A percentile compares a stretch with the other conserved stretches of the same genome.
Evolutionary conservation across 768 basidiomycete species (phyloP).

Genomic region (Tylopilus intermedius): DNA sequence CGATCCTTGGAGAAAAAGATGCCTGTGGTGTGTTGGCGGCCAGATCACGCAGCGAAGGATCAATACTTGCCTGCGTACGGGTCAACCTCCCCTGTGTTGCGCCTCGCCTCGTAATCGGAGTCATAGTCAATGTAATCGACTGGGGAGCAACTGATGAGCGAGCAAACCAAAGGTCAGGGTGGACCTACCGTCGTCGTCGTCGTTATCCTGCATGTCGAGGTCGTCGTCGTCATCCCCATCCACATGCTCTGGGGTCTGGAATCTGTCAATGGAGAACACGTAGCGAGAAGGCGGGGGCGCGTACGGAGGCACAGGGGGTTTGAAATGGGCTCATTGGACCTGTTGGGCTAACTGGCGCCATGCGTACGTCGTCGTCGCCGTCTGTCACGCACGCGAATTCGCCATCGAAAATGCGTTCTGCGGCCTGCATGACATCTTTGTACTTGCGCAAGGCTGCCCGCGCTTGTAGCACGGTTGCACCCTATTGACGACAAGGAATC

Average conservation of each 20-base stretch:
- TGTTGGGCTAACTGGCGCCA: slow-evolving; percentile 30
- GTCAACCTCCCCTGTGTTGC: slow-evolving; percentile 59
- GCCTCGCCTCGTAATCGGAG: slow-evolving; percentile 61
- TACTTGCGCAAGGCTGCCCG: slow-evolving; percentile 74
- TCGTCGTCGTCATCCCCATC: slow-evolving; percentile 49
- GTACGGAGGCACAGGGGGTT: slow-evolving; percentile 23
- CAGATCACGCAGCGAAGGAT: neutral
- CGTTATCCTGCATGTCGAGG: slow-evolving; percentile 42
- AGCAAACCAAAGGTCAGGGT: neutral
- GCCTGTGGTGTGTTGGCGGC: slow-evolving; percentile 39
- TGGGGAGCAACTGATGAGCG: slow-evolving; percentile 17
- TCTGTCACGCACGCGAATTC: slow-evolving; percentile 70
- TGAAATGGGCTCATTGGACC: slow-evolving; percentile 27
- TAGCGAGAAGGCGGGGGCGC: neutral
- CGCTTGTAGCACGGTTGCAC: slow-evolving; percentile 77
- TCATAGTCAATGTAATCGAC: slow-evolving; percentile 76
- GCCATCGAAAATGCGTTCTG: slow-evolving; percentile 80
- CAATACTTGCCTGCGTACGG: slow-evolving; percentile 72
- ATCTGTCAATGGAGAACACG: slow-evolving; percentile 1
- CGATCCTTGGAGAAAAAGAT: slow-evolving; percentile 95
- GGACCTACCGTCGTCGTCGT: slow-evolving; percentile 49
- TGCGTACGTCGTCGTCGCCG: slow-evolving; percentile 47
- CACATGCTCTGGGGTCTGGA: slow-evolving; percentile 58
- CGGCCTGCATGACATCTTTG: slow-evolving; percentile 90
- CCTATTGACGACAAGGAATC: slow-evolving; percentile 41